Evolutionary conservation across 768 basidiomycete genomes (phyloP).

Genomic region (Russula brevipes): DNA sequence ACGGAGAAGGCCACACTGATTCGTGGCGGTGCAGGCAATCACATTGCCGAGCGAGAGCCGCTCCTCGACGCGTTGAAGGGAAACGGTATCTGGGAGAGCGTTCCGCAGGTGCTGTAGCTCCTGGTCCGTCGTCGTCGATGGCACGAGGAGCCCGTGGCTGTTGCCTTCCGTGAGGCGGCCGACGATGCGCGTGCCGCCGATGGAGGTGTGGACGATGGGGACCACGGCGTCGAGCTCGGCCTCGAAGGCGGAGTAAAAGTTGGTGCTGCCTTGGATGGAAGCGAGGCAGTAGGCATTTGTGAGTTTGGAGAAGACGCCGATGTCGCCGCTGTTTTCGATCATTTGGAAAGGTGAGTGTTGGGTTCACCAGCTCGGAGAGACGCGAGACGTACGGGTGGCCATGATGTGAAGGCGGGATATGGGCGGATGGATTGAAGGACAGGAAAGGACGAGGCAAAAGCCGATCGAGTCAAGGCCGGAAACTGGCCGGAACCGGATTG

Average conservation of each 20-base stretch:
- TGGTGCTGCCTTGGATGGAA: no score
- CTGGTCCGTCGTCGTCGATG: no score
- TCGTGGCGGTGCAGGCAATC: conserved; percentile 46
- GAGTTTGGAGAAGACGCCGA: conserved; percentile 30
- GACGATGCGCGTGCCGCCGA: conserved; percentile 59
- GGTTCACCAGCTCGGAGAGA: background rate
- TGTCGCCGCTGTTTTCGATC: conserved; percentile 82
- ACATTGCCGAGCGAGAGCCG: no score
- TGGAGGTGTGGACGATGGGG: no score
- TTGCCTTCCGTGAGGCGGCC: conserved; percentile 96
- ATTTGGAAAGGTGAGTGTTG: background rate
- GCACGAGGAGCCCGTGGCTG: conserved; percentile 81
- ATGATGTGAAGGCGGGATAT: conserved; percentile 34
- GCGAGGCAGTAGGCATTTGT: no score
- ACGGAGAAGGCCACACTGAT: conserved; percentile 96
- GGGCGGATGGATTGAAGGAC: background rate
- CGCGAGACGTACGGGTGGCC: conserved; percentile 55
- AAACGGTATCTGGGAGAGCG: no score
- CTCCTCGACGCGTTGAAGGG: no score
- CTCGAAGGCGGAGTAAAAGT: no score
- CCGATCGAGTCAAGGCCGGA: no score
- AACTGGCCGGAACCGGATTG: no score
- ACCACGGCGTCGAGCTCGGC: no score
- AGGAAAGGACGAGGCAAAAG: background rate
- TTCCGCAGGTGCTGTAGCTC: no score